phyloP scores from a whole-genome alignment of 1,139 yeast genomes.

The Suhomyces ambrosiae region DNA sequence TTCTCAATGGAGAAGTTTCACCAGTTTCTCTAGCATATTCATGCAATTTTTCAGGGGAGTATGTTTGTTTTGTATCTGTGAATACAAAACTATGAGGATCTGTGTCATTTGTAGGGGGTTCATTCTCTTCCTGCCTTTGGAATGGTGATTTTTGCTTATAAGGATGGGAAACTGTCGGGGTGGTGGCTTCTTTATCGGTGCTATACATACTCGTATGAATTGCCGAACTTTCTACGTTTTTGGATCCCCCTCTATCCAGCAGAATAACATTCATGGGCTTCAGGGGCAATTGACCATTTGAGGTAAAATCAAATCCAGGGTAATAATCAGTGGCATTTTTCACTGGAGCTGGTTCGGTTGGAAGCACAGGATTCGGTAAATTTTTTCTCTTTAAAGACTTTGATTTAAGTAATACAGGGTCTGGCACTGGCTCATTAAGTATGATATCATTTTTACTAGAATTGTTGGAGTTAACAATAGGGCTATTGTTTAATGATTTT shows the following conservation, averaged over 20 bases:
- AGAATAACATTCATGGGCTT: slow-evolving; percentile 46
- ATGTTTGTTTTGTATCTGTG: slow-evolving; percentile 14
- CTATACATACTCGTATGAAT: slow-evolving; percentile 10
- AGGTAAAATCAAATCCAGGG: slow-evolving; percentile 44
- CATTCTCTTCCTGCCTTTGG: background rate
- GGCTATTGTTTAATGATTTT: slow-evolving; percentile 12
- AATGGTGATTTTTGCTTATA: slow-evolving; percentile 2
- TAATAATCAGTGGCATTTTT: slow-evolving; percentile 25
- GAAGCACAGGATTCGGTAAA: slow-evolving; percentile 29
- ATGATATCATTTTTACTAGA: slow-evolving; percentile 15
- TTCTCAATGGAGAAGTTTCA: slow-evolving; percentile 27
- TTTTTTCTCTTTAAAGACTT: slow-evolving; percentile 31
- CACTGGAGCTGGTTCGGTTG: slow-evolving; percentile 22
- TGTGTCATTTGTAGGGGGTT: slow-evolving; percentile 3
- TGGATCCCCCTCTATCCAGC: slow-evolving; percentile 9
- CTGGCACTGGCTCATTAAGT: slow-evolving; percentile 27
- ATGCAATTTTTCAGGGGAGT: slow-evolving; percentile 24
- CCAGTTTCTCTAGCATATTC: slow-evolving; percentile 24
- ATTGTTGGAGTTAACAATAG: slow-evolving; percentile 8
- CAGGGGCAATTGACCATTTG: slow-evolving; percentile 45
- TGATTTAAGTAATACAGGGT: slow-evolving; percentile 28
- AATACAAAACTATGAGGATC: slow-evolving; percentile 41
- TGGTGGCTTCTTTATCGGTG: slow-evolving; percentile 4
- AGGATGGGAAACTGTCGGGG: slow-evolving; percentile 6
- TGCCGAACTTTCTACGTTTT: slow-evolving; percentile 3